Base-by-base conservation (phyloP, 139 green algal genomes). In the Chlamydomonas urium region DNA sequence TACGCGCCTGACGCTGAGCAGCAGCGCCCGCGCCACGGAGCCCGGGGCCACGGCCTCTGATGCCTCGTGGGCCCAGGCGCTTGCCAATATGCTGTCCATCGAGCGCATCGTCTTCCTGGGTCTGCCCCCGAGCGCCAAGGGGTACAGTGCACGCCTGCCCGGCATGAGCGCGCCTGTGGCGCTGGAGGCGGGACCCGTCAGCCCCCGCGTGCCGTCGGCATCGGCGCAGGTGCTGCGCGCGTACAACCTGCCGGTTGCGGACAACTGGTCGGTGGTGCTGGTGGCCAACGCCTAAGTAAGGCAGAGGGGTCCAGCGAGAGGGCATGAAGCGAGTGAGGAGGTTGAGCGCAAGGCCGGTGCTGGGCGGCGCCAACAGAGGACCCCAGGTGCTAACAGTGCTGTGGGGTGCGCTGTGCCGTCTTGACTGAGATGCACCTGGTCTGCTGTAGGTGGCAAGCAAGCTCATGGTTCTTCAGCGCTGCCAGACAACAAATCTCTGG, bases 21-120 rank as follows among this genome's bases (percentile, higher is more conserved):
- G 53, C 26, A 17, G 17, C 68, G 47, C 28, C 2, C 77, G 74
- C 10, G 32, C 38, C 1, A 65, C 71, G 50, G 65, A 34, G 8
- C 37, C 74, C 8, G 61, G 47, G 6, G 38, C 75, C 42, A 42
- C 69, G 34, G 32, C 26, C n/a, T 72, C 24, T 23, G 38, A n/a
- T 14, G 66, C 28, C 26, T 35, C 2, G 28, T 57, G 56, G 61
- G 17, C 65, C 48, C 10, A 6, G 23, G 35, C 38, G 36, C n/a
- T n/a, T n/a, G n/a, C n/a, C n/a, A 74, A 36, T 56, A 50, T 50
- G 47, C 36, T 75, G n/a, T 53, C 53, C 29, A 72, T 86, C 14
- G 84, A 90, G 75, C 72, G 81, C 1, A 34, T 90, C 1, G 76
- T 87, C 6, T 76, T 90, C 47, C 75, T 90, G 28, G 84, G 84